Evolutionary conservation across 306 rosid genomes (phyloP), one percentile per base, ranked within the genome.

Genomic region (Adenanthera pavonina): DNA sequence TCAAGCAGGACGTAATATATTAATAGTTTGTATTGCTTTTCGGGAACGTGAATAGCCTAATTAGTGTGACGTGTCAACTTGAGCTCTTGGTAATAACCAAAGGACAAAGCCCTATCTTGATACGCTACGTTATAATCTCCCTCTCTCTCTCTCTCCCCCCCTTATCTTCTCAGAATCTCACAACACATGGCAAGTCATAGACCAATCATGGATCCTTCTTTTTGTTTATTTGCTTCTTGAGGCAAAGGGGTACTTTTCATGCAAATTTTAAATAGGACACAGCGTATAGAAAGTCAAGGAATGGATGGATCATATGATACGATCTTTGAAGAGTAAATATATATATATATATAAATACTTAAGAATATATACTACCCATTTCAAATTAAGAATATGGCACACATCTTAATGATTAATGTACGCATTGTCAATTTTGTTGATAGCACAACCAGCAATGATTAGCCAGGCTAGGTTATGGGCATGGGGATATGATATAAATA

Each of bases 41-140:
- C 72, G 81, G 80, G 80, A 79, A 17, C 74, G 78, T 81, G 88
- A 87, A 81, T 76, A 76, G 92, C 69, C 87, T 86, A 59, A 38
- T n/a, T n/a, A n/a, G n/a, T 80, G 52, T 72, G 52, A 69, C 78
- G 86, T 79, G 89, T 84, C 78, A 80, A 74, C 38, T 36, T 78
- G 76, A 61, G 74, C 89, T 81, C 89, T 85, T 89, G 85, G 78
- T 15, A 69, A 14, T 48, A 75, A 56, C 80, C 82, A 88, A 86
- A 86, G 85, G 92, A 56, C 89, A 83, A 83, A 81, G 56, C 5
- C 15, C 13, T 38, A 8, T 10, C 20, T 59, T 20, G 15, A 20
- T 9, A 59, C 14, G 67, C 56, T 66, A 66, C 52, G 30, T 25
- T 25, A 25, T 25, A 25, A 25, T 25, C 30, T 1, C 30, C 30